Evolutionary conservation across 108 stramenopile species (phyloP).

Genomic region (Fragilaria radians): DNA sequence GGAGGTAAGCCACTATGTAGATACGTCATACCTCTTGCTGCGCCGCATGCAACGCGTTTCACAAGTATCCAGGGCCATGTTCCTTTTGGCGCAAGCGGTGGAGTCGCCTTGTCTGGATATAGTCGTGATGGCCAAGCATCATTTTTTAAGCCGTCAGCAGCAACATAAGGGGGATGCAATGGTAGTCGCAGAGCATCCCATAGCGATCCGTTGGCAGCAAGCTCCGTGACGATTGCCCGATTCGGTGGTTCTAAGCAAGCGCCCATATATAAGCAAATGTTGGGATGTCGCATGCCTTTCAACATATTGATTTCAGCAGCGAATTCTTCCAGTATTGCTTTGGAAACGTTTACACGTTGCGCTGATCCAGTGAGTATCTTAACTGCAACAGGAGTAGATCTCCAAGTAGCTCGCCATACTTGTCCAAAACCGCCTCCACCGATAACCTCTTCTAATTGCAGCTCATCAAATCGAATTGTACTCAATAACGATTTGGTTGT

Average conservation of each 20-base stretch:
- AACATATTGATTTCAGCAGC: slow-evolving; percentile 82
- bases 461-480: slow-evolving; percentile 60
- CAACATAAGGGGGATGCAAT: slow-evolving; percentile 46
- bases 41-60: slow-evolving; percentile 63
- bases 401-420: slow-evolving; percentile 81
- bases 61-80: slow-evolving; percentile 76
- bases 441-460: slow-evolving; percentile 67
- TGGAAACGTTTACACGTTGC: slow-evolving; percentile 59
- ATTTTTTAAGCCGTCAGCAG: slow-evolving; percentile 52
- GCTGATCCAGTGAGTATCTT: slow-evolving; percentile 78
- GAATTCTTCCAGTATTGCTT: slow-evolving; percentile 79
- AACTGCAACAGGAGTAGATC: slow-evolving; percentile 85
- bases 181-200: slow-evolving; percentile 82
- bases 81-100: slow-evolving; percentile 56
- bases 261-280: slow-evolving; percentile 92
- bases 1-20: slow-evolving; percentile 85
- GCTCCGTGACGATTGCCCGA: slow-evolving; percentile 85
- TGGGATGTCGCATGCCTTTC: slow-evolving; percentile 88
- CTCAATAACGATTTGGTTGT: slow-evolving; percentile 55
- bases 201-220: slow-evolving; percentile 74
- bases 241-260: slow-evolving; percentile 86
- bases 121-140: slow-evolving; percentile 52
- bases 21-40: slow-evolving; percentile 92
- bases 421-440: slow-evolving; percentile 91
- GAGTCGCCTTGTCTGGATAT: slow-evolving; percentile 32